Evolutionary conservation across 495 filamentous ascomycete species (phyloP).

Genomic region (Daldinia concentrica): DNA sequence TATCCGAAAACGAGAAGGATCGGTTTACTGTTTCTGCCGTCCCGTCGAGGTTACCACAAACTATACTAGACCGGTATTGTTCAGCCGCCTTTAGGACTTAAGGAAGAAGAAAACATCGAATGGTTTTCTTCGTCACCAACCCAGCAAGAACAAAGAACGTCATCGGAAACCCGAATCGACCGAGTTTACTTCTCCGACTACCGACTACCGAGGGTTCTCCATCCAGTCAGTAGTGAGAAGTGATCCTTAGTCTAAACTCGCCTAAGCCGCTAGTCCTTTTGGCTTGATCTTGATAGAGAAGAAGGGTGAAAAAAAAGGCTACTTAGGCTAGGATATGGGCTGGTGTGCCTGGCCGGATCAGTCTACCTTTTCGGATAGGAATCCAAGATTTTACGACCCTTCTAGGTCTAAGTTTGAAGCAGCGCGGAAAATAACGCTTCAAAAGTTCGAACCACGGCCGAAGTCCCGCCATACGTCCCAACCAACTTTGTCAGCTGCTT

Average conservation of each 20-base stretch:
- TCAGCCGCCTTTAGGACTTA: neutral
- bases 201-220: slow-evolving; percentile 30
- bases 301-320: slow-evolving; percentile 1
- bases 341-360: slow-evolving; percentile 34
- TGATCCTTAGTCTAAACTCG: neutral
- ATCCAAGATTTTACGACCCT: slow-evolving; percentile 14
- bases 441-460: slow-evolving; percentile 9
- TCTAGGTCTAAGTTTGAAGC: slow-evolving; percentile 24
- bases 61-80: slow-evolving; percentile 10
- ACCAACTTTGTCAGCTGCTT: slow-evolving; percentile 17
- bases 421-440: slow-evolving; percentile 36
- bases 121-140: neutral
- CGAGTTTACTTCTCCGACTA: slow-evolving; percentile 39
- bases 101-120: neutral
- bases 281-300: slow-evolving; percentile 5
- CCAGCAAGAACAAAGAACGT: slow-evolving; percentile 22
- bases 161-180: slow-evolving; percentile 41
- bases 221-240: slow-evolving; percentile 6
- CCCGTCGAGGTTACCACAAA: slow-evolving; percentile 11
- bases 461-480: slow-evolving; percentile 35
- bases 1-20: slow-evolving; percentile 29
- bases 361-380: slow-evolving; percentile 29
- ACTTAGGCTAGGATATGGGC: slow-evolving; percentile 12
- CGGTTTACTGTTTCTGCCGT: slow-evolving; percentile 25
- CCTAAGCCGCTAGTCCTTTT: slow-evolving; percentile 16